These are phyloP conservation scores for Mucor velutinosus DNA, from an alignment of 371 early-diverging fungal genomes.

Conservation along the genomic window DNA sequence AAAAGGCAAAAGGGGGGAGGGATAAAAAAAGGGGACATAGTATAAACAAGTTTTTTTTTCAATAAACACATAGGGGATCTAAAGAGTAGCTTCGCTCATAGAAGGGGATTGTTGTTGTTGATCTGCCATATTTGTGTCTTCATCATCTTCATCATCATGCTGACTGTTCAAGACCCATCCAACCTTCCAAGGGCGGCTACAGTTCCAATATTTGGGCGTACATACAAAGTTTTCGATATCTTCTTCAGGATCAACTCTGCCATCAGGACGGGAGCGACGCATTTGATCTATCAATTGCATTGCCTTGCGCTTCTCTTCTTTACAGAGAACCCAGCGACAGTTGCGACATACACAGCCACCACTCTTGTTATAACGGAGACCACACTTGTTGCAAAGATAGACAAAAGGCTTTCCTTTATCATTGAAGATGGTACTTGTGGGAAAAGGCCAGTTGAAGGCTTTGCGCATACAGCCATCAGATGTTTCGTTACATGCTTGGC, in stretches of 20 bases:
- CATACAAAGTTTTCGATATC: conserved; percentile 51
- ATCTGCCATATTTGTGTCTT: neutral
- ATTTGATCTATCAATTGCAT: conserved; percentile 45
- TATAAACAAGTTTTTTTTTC: neutral
- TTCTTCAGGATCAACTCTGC: conserved; percentile 41
- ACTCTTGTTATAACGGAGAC: conserved; percentile 50
- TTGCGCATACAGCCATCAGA: conserved; percentile 57
- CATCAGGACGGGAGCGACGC: conserved; percentile 43
- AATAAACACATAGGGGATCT: neutral
- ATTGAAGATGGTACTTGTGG: conserved; percentile 28
- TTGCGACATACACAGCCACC: conserved; percentile 46
- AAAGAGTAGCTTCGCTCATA: conserved; percentile 2
- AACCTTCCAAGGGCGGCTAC: conserved; percentile 49
- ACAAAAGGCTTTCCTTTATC: conserved; percentile 52
- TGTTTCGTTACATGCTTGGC: conserved; percentile 48
- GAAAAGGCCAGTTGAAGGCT: conserved; percentile 53
- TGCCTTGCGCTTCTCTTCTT: conserved; percentile 54
- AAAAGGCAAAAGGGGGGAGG: neutral
- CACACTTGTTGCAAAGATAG: conserved; percentile 55
- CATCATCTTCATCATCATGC: conserved; percentile 24
- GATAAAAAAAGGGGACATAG: neutral
- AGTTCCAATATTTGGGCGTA: conserved; percentile 50
- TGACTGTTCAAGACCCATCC: conserved; percentile 48
- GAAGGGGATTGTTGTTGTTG: neutral
- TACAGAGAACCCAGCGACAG: conserved; percentile 55